Base-by-base conservation (phyloP, 805 yeast species). In the Pichia sporocuriosa region DNA sequence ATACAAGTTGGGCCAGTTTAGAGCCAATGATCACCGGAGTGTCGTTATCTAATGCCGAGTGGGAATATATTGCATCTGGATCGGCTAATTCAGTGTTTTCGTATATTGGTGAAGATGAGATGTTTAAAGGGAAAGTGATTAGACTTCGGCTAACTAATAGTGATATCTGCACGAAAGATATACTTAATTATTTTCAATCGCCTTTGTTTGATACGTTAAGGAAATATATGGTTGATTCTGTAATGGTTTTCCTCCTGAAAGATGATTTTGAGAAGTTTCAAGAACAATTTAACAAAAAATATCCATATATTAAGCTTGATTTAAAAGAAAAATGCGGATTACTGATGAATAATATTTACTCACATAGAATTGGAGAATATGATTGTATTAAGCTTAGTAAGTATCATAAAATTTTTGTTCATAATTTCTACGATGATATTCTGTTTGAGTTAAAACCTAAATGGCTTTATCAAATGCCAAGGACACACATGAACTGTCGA, bases 401-500 rank as follows among this genome's bases (percentile, higher is more conserved):
- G 34, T 60, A 62, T 39, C 32, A 57, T 27, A 41, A 39, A 3
- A 44, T 60, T 15, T 54, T 51, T 35, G n/a, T 48, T 1, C 39
- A 44, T 21, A 23, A 39, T 0, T 22, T 28, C 12, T 10, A 26
- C 1, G 29, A 45, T 3, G 41, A 41, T 6, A 27, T 48, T 4
- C 17, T 34, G 49, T 61, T 73, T 42, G 79, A 73, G 48, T 58
- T 73, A 42, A 73, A 73, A 42, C 79, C 79, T 0, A 73, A 73
- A 53, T 73, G 79, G 79, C 51, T 73, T 17, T 69, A 69, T 48
- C 57, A 57, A 29, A 64, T 63, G n/a, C 59, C 57, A 1, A 19
- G 20, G 5, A 35, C 40, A 10, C 53, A 60, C 15, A 53, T 54
- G 26, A 59, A 62, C 37, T 72, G 78, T 52, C 54, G 79, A 20